These are phyloP conservation scores for Myriosclerotinia scirpicola DNA, from an alignment of 2,329 filamentous ascomycete genomes.

Conservation along the genomic window DNA sequence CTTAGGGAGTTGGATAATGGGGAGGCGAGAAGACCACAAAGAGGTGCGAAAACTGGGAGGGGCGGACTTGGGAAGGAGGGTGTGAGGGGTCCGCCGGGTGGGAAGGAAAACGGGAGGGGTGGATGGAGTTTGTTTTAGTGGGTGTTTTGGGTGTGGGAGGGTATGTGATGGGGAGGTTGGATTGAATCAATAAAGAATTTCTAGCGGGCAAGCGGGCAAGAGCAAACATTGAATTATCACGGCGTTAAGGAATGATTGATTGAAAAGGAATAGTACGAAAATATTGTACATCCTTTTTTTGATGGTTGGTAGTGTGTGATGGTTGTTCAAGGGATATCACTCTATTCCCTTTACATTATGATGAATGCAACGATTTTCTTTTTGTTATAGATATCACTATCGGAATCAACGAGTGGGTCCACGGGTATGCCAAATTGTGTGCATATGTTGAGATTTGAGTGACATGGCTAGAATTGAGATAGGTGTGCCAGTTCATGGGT, in stretches of 20 bases:
- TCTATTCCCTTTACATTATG: conserved; percentile 10
- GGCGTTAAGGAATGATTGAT: conserved; percentile 11
- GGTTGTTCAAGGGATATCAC: conserved; percentile 4
- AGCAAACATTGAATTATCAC: not conserved
- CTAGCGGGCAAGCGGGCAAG: conserved; percentile 4
- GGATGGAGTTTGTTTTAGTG: conserved; percentile 23
- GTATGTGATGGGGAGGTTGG: not conserved
- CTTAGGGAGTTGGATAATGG: conserved; percentile 64
- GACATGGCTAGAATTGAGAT: not conserved
- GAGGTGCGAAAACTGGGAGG: conserved; percentile 27
- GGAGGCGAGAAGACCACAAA: conserved; percentile 37
- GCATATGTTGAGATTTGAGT: not conserved
- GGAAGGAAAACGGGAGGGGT: conserved; percentile 17
- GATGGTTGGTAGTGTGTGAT: not conserved
- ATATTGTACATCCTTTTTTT: conserved; percentile 7
- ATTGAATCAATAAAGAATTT: conserved; percentile 6
- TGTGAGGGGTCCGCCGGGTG: not conserved
- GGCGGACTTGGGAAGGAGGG: conserved; percentile 16
- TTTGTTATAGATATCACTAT: not conserved
- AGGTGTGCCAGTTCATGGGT: not conserved
- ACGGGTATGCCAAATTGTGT: not conserved
- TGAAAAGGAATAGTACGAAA: conserved; percentile 18
- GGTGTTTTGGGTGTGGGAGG: not conserved
- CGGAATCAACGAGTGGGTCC: too few species aligned
- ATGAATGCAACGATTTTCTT: conserved; percentile 20